Evolutionary conservation across 768 basidiomycete species (phyloP).

Genomic region (Pleurotus platypus): DNA sequence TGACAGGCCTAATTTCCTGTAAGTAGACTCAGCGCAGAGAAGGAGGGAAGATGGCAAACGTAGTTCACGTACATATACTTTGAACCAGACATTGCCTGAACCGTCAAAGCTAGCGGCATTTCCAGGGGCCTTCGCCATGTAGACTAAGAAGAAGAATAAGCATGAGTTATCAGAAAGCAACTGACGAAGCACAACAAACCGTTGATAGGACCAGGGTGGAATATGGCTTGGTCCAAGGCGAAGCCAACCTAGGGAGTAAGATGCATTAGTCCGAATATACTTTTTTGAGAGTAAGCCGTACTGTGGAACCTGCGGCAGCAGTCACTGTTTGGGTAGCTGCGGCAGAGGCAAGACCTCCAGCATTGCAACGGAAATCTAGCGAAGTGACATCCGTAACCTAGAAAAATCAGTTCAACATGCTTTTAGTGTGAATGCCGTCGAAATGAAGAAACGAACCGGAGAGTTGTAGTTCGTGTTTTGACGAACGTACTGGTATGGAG

Average conservation of each 20-base stretch:
- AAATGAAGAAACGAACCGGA: slow-evolving; percentile 36
- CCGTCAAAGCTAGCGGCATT: slow-evolving; percentile 38
- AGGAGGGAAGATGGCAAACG: neutral
- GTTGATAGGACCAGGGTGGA: slow-evolving; percentile 40
- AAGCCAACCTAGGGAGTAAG: slow-evolving; percentile 33
- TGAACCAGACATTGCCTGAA: slow-evolving; percentile 47
- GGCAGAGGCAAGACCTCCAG: slow-evolving; percentile 30
- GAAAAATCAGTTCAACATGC: neutral
- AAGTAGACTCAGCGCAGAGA: slow-evolving; percentile 25
- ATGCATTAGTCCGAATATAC: neutral
- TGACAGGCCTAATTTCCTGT: slow-evolving; percentile 36
- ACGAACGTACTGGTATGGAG: slow-evolving; percentile 39
- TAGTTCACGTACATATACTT: slow-evolving; percentile 16
- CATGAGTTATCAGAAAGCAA: neutral
- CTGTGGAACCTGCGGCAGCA: slow-evolving; percentile 35
- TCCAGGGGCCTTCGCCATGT: slow-evolving; percentile 38
- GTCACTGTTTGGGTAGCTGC: slow-evolving; percentile 36
- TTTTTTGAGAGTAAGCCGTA: neutral
- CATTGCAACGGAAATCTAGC: slow-evolving; percentile 45
- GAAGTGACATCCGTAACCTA: slow-evolving; percentile 45
- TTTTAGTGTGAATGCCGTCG: neutral
- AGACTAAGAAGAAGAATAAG: slow-evolving; percentile 21
- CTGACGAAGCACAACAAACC: slow-evolving; percentile 7
- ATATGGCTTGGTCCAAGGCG: slow-evolving; percentile 36
- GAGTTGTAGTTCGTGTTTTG: slow-evolving; percentile 44